These are phyloP conservation scores for Forsythia viridissima DNA, from an alignment of 257 asterid species.

Conservation along the genomic window DNA sequence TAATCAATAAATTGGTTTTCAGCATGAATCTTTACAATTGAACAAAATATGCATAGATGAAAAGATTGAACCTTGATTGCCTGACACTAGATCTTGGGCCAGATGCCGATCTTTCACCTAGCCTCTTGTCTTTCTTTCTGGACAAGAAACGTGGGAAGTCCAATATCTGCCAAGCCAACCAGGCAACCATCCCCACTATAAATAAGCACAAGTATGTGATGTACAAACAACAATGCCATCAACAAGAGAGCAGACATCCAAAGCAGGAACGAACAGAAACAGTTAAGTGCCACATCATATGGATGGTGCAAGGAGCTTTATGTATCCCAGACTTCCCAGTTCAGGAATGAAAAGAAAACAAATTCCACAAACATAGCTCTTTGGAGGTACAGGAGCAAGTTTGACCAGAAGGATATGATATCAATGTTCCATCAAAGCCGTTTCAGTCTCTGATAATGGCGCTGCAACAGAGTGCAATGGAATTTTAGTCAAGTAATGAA, in stretches of 20 bases:
- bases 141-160: not conserved
- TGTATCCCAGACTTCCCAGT: slow-evolving; percentile 3
- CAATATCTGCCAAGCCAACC: slow-evolving; percentile 12
- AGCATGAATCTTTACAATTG: not conserved
- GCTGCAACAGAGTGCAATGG: slow-evolving; percentile 61
- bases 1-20: not conserved
- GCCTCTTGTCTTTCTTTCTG: not conserved
- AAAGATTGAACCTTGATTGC: not conserved
- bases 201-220: not conserved
- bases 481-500: slow-evolving; percentile 26
- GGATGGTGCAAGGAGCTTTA: not conserved
- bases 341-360: slow-evolving; percentile 19
- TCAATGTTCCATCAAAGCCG: slow-evolving; percentile 93
- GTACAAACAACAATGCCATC: slow-evolving; percentile 13
- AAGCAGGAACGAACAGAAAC: slow-evolving; percentile 12
- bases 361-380: slow-evolving; percentile 18
- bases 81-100: not conserved
- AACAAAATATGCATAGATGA: not conserved
- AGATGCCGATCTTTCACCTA: not conserved
- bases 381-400: slow-evolving; percentile 37
- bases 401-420: slow-evolving; percentile 23
- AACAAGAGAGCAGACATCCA: slow-evolving; percentile 18
- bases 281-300: not conserved
- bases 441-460: slow-evolving; percentile 93
- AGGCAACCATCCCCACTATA: slow-evolving; percentile 18